phyloP scores from a whole-genome alignment of 257 asterid genomes.

The Orobanche coerulescens region DNA sequence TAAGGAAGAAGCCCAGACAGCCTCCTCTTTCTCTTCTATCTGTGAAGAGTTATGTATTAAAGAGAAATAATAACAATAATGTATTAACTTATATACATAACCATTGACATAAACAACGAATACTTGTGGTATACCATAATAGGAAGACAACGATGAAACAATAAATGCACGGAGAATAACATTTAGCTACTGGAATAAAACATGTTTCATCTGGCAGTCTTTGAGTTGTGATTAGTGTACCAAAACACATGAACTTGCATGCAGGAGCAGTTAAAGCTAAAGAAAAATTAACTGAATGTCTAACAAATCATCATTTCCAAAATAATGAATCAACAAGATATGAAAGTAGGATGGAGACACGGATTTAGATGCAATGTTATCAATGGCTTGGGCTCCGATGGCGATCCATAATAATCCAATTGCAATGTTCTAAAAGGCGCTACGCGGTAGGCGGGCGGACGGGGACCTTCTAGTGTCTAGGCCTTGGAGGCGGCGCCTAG shows the following conservation, averaged over 20 bases:
- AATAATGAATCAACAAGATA: not conserved
- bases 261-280: conserved; percentile 4
- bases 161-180: conserved; percentile 4
- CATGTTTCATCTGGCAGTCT: not conserved
- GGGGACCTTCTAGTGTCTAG: too few relatives aligned
- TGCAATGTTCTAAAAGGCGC: too few relatives aligned
- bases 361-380: too few relatives aligned
- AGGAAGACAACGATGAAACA: not conserved
- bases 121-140: conserved; percentile 8
- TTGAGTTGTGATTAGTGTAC: not conserved
- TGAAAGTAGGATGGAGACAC: too few relatives aligned
- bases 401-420: too few relatives aligned
- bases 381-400: too few relatives aligned
- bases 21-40: conserved; percentile 84
- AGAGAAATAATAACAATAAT: conserved; percentile 15
- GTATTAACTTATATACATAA: not conserved
- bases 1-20: conserved; percentile 96
- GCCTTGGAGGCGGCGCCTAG: too few relatives aligned
- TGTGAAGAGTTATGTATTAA: conserved; percentile 31
- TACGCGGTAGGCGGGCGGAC: too few relatives aligned
- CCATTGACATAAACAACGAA: not conserved
- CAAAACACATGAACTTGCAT: not conserved
- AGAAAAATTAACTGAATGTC: not conserved
- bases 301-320: not conserved
- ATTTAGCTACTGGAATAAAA: not conserved